Percentiles rank a stretch among this genome's conserved stretches.
These are phyloP conservation scores for Metschnikowia gruessii DNA, from an alignment of 805 yeast species.

Conservation along the genomic window DNA sequence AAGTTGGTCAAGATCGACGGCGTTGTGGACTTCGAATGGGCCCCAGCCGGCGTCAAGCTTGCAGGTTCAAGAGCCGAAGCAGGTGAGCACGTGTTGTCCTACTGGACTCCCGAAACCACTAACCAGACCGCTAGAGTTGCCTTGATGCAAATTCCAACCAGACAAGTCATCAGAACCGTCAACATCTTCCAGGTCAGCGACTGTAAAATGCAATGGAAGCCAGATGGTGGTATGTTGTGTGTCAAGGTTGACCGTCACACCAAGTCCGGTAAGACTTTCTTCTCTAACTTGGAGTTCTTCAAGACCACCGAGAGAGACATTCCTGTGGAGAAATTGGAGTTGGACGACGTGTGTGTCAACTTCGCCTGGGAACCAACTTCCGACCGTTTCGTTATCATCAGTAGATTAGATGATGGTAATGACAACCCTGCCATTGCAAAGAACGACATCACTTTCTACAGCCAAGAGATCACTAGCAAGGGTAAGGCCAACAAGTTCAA, in stretches of 20 bases:
- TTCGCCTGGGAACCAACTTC: constrained; percentile 97
- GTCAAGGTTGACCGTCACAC: constrained; percentile 97
- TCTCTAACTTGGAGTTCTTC: constrained; percentile 90
- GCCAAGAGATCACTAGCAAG: constrained; percentile 59
- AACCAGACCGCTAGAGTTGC: constrained; percentile 96
- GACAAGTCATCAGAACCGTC: constrained; percentile 80
- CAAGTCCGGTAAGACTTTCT: constrained; percentile 86
- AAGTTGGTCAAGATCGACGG: constrained; percentile 81
- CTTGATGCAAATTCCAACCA: constrained; percentile 81
- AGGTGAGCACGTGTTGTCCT: constrained; percentile 69
- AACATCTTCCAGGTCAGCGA: constrained; percentile 93
- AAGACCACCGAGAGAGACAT: constrained; percentile 82
- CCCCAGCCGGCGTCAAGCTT: constrained; percentile 80
- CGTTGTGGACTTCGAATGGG: constrained; percentile 88
- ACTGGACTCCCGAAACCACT: constrained; percentile 93
- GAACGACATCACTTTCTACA: constrained; percentile 75
- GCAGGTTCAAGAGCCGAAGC: constrained; percentile 52
- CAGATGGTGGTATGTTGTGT: constrained; percentile 76
- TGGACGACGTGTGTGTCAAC: constrained; percentile 81
- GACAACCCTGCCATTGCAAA: constrained; percentile 63
- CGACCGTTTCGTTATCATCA: constrained; percentile 79
- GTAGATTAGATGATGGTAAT: constrained; percentile 54
- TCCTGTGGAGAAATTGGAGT: constrained; percentile 92
- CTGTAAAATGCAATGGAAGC: constrained; percentile 93
- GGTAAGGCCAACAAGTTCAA: constrained; percentile 55